Percentiles rank a stretch among this genome's conserved stretches.
Conservation (phyloP, 2,329 filamentous ascomycete species). For the Stagonosporopsis vannaccii region DNA sequence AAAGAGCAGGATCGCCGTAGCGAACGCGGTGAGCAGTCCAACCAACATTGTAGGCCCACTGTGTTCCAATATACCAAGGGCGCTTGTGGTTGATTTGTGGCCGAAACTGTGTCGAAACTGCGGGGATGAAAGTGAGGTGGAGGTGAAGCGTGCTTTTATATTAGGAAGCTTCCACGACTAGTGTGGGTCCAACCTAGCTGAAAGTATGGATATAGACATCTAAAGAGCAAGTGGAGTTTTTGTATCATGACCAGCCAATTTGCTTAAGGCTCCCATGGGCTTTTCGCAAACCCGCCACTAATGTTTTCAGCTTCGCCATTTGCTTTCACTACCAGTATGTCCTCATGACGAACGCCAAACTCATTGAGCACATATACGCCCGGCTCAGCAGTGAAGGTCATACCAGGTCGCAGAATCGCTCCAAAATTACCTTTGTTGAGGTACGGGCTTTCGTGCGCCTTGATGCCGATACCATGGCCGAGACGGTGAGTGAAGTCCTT, state of each 20-base stretch:
- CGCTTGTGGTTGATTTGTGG: neutral
- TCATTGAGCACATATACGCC: conserved; percentile 67
- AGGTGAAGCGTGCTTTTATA: neutral
- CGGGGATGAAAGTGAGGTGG: neutral
- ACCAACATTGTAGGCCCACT: neutral
- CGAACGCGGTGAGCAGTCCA: neutral
- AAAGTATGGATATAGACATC: neutral
- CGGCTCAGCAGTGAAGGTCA: conserved; percentile 70
- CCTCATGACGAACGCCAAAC: conserved; percentile 70
- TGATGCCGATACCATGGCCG: conserved; percentile 71
- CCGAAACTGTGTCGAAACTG: neutral
- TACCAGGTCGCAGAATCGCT: conserved; percentile 60
- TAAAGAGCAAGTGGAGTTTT: neutral
- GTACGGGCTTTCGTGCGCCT: conserved; percentile 71
- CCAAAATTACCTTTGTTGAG: conserved; percentile 67
- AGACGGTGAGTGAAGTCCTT: conserved; percentile 67
- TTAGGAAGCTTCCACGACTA: neutral
- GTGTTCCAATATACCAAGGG: no score
- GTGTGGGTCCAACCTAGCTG: neutral
- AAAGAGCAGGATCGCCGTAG: neutral
- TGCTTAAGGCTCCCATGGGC: conserved; percentile 61
- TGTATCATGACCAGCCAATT: neutral
- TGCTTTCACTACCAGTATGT: conserved; percentile 65
- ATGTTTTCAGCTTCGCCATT: conserved; percentile 63
- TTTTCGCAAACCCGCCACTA: conserved; percentile 60